Percentiles rank a stretch among this genome's conserved stretches.
Evolutionary conservation across 768 basidiomycete genomes (phyloP).

Genomic region (Nidularia pulvinata): DNA sequence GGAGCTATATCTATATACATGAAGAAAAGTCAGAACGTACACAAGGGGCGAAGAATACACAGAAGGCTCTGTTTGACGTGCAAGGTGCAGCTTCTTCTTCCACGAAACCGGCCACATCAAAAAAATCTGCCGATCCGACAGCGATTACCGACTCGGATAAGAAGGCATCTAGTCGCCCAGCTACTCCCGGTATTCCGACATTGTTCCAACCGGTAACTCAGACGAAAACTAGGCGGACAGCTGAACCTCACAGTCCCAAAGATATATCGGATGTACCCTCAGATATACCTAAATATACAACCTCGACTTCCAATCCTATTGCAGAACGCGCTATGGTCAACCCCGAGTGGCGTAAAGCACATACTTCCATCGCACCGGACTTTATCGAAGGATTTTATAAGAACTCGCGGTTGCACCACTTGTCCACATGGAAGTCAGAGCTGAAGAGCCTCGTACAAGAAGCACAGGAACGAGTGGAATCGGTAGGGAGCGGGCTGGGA

Average conservation of each 20-base stretch:
- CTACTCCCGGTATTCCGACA: neutral
- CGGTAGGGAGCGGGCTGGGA: neutral
- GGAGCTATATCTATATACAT: slow-evolving; percentile 61
- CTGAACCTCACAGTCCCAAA: neutral
- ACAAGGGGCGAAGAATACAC: slow-evolving; percentile 44
- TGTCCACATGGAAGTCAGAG: slow-evolving; percentile 93
- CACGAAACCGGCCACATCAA: neutral
- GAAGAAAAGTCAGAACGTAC: slow-evolving; percentile 43
- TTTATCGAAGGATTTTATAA: slow-evolving; percentile 87
- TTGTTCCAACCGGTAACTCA: neutral
- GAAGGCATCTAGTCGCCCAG: neutral
- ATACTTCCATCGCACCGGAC: slow-evolving; percentile 84
- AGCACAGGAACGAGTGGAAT: slow-evolving; percentile 74
- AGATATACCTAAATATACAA: slow-evolving; percentile 48
- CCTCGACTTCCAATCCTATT: slow-evolving; percentile 63
- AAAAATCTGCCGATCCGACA: neutral
- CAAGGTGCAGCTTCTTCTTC: neutral
- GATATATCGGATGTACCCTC: neutral
- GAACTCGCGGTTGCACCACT: slow-evolving; percentile 90
- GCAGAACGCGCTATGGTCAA: slow-evolving; percentile 83
- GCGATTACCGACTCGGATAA: neutral
- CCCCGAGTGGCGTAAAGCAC: slow-evolving; percentile 81
- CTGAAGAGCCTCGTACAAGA: slow-evolving; percentile 76
- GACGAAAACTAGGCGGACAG: neutral
- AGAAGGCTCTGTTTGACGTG: slow-evolving; percentile 21